Conservation (phyloP, 1,139 yeast species). For the Candida glucosophila region DNA sequence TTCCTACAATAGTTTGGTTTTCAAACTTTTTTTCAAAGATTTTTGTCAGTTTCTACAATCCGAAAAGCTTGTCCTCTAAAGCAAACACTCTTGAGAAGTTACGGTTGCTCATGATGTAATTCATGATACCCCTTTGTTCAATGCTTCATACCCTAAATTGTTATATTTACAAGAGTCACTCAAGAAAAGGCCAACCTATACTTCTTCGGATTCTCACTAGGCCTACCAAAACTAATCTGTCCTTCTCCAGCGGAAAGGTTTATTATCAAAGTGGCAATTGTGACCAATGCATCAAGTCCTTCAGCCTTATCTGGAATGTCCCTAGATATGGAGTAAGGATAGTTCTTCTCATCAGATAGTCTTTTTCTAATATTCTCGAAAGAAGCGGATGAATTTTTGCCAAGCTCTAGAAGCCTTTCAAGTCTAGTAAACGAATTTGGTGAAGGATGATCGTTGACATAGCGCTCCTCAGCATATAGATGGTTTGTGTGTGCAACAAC, state of each 20-base stretch:
- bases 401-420: slow-evolving; percentile 2
- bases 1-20: too few relatives aligned
- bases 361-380: slow-evolving; percentile 3
- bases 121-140: too few relatives aligned
- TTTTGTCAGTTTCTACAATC: too few relatives aligned
- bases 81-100: too few relatives aligned
- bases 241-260: slow-evolving; percentile 4
- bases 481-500: slow-evolving; percentile 5
- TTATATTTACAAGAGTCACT: too few relatives aligned
- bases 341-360: slow-evolving; percentile 4
- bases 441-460: slow-evolving; percentile 1
- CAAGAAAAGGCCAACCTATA: too few relatives aligned
- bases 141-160: too few relatives aligned
- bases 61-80: too few relatives aligned
- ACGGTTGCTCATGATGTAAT: too few relatives aligned
- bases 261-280: slow-evolving; percentile 5
- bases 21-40: too few relatives aligned
- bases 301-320: slow-evolving; percentile 1
- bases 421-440: slow-evolving; percentile 4
- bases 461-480: slow-evolving; percentile 3
- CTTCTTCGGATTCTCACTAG: slow-evolving; percentile 2
- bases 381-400: slow-evolving; percentile 1
- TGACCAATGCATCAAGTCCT: slow-evolving; percentile 4
- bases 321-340: slow-evolving; percentile 5
- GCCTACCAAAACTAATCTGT: slow-evolving; percentile 5